A percentile compares a stretch with the other conserved stretches of the same genome.
Conservation (phyloP, 2,329 filamentous ascomycete genomes). For the Endoconidiophora laricicola region DNA sequence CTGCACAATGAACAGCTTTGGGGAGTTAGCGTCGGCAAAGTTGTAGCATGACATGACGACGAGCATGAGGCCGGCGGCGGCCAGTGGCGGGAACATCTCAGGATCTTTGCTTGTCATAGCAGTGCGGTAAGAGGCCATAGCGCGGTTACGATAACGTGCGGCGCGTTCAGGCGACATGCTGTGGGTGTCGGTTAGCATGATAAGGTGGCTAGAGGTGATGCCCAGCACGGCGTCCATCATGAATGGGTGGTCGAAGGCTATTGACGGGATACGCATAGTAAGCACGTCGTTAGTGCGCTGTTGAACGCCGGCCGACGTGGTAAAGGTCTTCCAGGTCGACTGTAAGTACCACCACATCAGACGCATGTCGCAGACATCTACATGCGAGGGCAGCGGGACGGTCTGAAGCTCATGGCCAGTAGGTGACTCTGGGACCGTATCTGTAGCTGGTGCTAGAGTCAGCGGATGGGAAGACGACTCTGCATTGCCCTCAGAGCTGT, state of each 20-base stretch:
- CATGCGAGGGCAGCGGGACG: constrained; percentile 4
- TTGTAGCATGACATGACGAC: constrained; percentile 32
- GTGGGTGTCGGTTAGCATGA: constrained; percentile 23
- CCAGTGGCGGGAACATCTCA: constrained; percentile 30
- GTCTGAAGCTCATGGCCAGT: too few relatives aligned
- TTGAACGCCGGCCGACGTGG: constrained; percentile 22
- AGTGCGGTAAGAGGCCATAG: constrained; percentile 34
- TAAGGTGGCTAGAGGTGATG: constrained; percentile 33
- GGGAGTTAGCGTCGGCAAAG: constrained; percentile 31
- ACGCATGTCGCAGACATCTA: constrained; percentile 31
- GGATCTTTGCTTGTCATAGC: constrained; percentile 32
- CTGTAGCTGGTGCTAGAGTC: too few relatives aligned
- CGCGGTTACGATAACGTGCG: constrained; percentile 29
- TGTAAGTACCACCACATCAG: constrained; percentile 39
- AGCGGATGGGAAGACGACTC: too few relatives aligned
- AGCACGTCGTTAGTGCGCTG: constrained; percentile 27
- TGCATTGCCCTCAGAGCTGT: too few relatives aligned
- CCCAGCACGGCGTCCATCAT: constrained; percentile 39
- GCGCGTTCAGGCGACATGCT: constrained; percentile 24
- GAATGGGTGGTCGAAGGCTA: constrained; percentile 35
- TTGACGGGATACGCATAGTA: constrained; percentile 29
- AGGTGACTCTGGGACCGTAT: too few relatives aligned
- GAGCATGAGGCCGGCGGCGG: constrained; percentile 34
- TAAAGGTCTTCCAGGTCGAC: constrained; percentile 30
- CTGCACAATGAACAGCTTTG: constrained; percentile 33